Evolutionary conservation across 2,329 filamentous ascomycete species (phyloP), one percentile per base, ranked within the genome.

Genomic region (Helotiales sp.): DNA sequence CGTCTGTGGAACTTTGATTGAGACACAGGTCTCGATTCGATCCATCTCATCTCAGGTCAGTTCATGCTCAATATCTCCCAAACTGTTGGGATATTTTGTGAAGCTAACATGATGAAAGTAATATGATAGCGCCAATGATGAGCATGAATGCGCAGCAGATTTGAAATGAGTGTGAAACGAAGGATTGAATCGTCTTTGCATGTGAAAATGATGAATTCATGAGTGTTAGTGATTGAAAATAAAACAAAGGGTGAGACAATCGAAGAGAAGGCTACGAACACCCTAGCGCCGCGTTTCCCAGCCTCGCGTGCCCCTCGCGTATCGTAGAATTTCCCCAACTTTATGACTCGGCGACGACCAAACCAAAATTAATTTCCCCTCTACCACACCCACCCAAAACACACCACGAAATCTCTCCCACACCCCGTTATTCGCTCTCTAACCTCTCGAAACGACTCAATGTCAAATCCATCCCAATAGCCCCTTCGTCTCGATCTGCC

Each of bases 391-490:
- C 63, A 65, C 50, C 32, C 52, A 59, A 30, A 43, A 15, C 26
- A 34, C 28, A 11, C 30, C 64, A 52, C 49, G n/a, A 26, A 57
- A 37, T 30, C 49, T 30, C 22, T 30, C 63, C 30, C 58, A 20
- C 26, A 30, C 26, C n/a, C 28, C 54, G 11, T 40, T n/a, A 40
- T 28, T 37, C 28, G 24, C 54, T 62, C 32, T 54, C 26, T 40
- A 10, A 40, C 11, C 28, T 55, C 26, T 32, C 26, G 28, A 61
- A n/a, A 66, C 24, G 50, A 57, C 60, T 68, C 66, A 68, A 74
- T 75, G 71, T 69, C 67, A 70, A 64, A 67, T 57, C 47, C 26
- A 20, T 32, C 34, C 26, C 72, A 66, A 62, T 74, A 73, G 68
- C 70, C 65, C 55, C 61, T 34, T 45, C 50, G 47, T 45, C 43